Base-by-base conservation (phyloP, 169 alveolate species). In the Cryptosporidium tyzzeri region DNA sequence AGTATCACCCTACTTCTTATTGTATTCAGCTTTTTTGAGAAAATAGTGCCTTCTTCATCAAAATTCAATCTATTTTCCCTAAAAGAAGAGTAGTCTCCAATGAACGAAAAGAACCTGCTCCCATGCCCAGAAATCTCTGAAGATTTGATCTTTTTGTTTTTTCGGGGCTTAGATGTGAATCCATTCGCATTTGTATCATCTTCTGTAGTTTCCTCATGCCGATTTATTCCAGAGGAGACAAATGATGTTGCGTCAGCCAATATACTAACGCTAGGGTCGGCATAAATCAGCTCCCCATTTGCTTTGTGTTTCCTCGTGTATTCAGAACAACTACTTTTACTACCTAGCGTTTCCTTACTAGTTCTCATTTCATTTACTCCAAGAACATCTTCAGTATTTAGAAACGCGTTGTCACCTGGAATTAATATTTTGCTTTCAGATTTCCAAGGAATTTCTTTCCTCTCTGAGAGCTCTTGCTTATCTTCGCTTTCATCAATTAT, bases 241-340 rank as follows among this genome's bases (percentile, higher is more conserved):
- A 73, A 21, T 37, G 86, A 73, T 4, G 41, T 73, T 26, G 48
- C 70, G 4, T 58, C 18, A 18, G 86, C 86, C n/a, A 73, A 33
- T 31, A 73, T 69, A 73, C 53, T 73, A 16, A 59, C 35, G 48
- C 86, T 73, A 12, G 86, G 86, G 16, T 73, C 86, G n/a, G 86
- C 86, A 73, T 73, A 73, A 55, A 37, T 59, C 9, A 73, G 18
- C n/a, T 9, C 62, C 21, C 44, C 44, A 14, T 45, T 69, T 1
- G 29, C 12, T 9, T 39, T 39, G 0, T 23, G 14, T 44, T 69
- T 69, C 2, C 8, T 41, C 18, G 33, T 23, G 44, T 35, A 21
- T 69, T 65, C 62, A 8, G 85, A 71, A 26, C 23, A 14, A 35
- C 7, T 44, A 29, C 41, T 51, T 16, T 48, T 71, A 21, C 68